Base-by-base conservation (phyloP, 1,284 basidiomycete species). In the Flammula alnicola region DNA sequence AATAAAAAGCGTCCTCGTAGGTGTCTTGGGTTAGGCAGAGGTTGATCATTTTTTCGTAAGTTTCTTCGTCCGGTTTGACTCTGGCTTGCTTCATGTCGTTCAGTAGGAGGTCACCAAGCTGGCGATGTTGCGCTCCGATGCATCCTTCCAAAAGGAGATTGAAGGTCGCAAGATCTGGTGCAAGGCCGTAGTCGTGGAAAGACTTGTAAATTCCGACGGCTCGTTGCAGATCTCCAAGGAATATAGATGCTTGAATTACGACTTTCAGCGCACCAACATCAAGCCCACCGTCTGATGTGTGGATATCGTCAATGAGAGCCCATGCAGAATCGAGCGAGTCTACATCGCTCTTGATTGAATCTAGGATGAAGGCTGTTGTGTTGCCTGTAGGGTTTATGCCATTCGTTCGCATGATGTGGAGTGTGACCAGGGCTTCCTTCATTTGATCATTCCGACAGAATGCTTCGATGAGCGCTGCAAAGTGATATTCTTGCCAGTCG, bases 1-100 rank as follows among this genome's bases (percentile, higher is more conserved):
- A 93, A 67, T 84, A 87, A 71, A 95, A 95, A 0, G 91, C 91
- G 59, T 92, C 88, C 62, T 94, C 91, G 67, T 93, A 95, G 2
- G 71, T 75, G 10, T 77, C 64, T 60, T 91, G 86, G 1, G 83
- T 83, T 16, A 93, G 74, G 62, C 83, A 86, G 3, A 94, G 77
- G 11, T 72, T 58, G 53, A 94, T 80, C 67, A 93, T 75, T 30
- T 76, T 71, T 56, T 84, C 80, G 67, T 86, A 93, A 4, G 84
- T 90, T 36, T 70, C 68, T 30, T 64, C 66, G 60, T 87, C 75
- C 9, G 85, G 83, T 39, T 72, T 67, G 51, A 91, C 60, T 25
- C 68, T 69, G 5, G 73, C 72, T 16, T 75, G 71, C 61, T 81
- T 83, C 74, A 91, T 77, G 43, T 89, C 83, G 7, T 67, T 60